Conservation (phyloP, 805 yeast species). For the Pichia membranifaciens region DNA sequence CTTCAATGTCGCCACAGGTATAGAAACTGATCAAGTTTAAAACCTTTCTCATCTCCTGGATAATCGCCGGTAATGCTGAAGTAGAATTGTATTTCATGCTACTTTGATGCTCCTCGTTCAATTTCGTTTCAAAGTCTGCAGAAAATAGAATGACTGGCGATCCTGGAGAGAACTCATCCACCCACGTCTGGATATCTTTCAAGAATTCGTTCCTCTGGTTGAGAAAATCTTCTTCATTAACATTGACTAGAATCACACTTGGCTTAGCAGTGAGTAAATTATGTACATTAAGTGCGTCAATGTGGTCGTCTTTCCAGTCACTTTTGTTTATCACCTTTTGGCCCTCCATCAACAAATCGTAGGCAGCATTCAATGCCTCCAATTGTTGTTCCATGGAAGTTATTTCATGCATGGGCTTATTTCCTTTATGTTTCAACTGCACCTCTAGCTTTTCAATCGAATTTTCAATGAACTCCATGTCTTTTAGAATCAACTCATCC, state of each 20-base stretch:
- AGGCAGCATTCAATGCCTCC: slow-evolving; percentile 69
- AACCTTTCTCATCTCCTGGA: slow-evolving; percentile 80
- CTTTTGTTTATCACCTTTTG: slow-evolving; percentile 77
- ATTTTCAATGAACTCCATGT: slow-evolving; percentile 68
- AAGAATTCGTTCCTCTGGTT: slow-evolving; percentile 87
- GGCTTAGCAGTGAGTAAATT: slow-evolving; percentile 92
- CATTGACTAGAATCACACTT: slow-evolving; percentile 83
- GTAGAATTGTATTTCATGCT: slow-evolving; percentile 37
- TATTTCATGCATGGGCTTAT: slow-evolving; percentile 64
- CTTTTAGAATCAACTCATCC: slow-evolving; percentile 61
- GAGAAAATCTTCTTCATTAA: slow-evolving; percentile 81
- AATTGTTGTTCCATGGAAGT: slow-evolving; percentile 79
- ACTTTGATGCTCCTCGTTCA: slow-evolving; percentile 13
- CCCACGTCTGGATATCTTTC: slow-evolving; percentile 82
- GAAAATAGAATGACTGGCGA: slow-evolving; percentile 34
- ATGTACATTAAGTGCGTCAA: slow-evolving; percentile 83
- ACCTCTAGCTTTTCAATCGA: slow-evolving; percentile 54
- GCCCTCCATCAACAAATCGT: slow-evolving; percentile 73
- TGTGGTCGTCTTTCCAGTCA: slow-evolving; percentile 85
- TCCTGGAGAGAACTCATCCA: slow-evolving; percentile 80
- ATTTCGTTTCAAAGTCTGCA: slow-evolving; percentile 28
- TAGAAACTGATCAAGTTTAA: slow-evolving; percentile 86
- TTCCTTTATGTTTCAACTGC: slow-evolving; percentile 69
- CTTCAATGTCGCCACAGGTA: slow-evolving; percentile 95
- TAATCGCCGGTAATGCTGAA: slow-evolving; percentile 81